These are phyloP conservation scores for Rhodamnia argentea DNA, from an alignment of 345 rosid genomes.

Conservation along the genomic window DNA sequence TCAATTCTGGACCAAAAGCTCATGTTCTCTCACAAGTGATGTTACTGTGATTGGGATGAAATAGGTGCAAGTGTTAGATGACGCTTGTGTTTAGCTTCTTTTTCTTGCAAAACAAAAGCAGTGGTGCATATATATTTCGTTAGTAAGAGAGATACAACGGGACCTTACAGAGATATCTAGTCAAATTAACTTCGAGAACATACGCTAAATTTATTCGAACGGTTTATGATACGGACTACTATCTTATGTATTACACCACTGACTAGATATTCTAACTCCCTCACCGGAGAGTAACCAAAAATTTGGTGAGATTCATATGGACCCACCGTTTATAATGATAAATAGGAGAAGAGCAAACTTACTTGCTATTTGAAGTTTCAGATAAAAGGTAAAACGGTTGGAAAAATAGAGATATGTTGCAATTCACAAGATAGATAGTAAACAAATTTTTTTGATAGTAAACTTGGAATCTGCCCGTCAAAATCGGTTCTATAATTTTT, in stretches of 20 bases:
- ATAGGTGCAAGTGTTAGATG: not conserved
- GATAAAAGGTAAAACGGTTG: not conserved
- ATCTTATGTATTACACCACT: not conserved
- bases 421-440: not conserved
- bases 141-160: not conserved
- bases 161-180: not conserved
- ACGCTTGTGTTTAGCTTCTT: not conserved
- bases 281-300: not conserved
- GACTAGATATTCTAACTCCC: not conserved
- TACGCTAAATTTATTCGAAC: not conserved
- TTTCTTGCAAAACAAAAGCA: not conserved
- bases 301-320: not conserved
- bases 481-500: too few species aligned
- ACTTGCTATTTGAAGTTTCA: not conserved
- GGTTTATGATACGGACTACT: not conserved
- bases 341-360: not conserved
- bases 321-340: not conserved
- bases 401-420: not conserved
- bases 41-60: not conserved
- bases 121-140: not conserved
- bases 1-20: not conserved
- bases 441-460: not conserved
- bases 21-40: not conserved
- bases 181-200: not conserved
- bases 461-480: too few species aligned